Base-by-base conservation (phyloP, 2,329 filamentous ascomycete genomes). In the Trichophyton equinum region DNA sequence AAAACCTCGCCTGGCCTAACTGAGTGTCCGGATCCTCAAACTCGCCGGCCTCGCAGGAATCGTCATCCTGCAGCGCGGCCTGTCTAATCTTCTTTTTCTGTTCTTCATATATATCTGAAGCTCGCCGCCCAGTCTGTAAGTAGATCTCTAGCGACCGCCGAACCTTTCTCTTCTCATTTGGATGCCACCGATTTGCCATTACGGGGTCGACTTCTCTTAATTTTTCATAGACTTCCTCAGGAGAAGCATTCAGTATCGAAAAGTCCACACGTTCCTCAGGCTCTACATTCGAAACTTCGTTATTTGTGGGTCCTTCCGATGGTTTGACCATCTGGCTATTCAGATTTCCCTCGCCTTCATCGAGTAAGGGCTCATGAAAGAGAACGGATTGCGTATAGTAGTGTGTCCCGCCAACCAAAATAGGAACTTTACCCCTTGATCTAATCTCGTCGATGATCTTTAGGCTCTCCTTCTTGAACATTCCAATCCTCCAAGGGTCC, bases 161-260 rank as follows among this genome's bases (percentile, higher is more conserved):
- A 62, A 99, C 96, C 74, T 96, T 97, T 63, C 94, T 85, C 53
- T 84, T 79, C 69, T 99, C 94, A 51, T 91, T 94, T 0, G 92
- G 94, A 73, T 99, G 95, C 94, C 94, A 99, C 61, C 87, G 81
- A 51, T 85, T 82, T 0, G 92, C 95, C 87, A 96, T 96, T 20
- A 83, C 78, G 0, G 94, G 92, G 71, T 99, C 94, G 3, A 96
- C 85, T 67, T 89, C 85, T 61, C 80, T 80, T 59, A 99, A 77
- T 71, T 86, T 86, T 40, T 82, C 78, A 25, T 94, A 74, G 61
- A 99, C 84, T 9, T 83, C 79, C 55, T 90, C 85, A 0, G 87
- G 88, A 0, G 88, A 75, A 53, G 82, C 84, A 36, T 87, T 78
- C 4, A 97, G 76, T 25, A 96, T 87, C 0, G 90, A 85, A 66